Evolutionary conservation across 306 rosid species (phyloP).

Genomic region (Acacia melanoxylon): DNA sequence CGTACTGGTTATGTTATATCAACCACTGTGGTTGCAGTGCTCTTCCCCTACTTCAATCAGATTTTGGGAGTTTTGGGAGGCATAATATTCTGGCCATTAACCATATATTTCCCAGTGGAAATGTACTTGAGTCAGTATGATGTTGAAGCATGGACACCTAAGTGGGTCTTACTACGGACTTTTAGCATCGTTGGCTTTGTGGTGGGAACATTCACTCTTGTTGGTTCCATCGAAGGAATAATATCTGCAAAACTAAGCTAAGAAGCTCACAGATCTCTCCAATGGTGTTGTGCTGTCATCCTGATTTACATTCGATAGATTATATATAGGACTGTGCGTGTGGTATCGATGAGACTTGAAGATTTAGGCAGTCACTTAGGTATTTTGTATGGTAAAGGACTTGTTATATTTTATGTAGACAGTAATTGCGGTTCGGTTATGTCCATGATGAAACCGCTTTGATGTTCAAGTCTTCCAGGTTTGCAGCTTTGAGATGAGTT

Average conservation of each 20-base stretch:
- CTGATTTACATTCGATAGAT: conserved; percentile 1
- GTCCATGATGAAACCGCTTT: conserved; percentile 21
- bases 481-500: not conserved
- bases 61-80: conserved; percentile 67
- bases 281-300: not conserved
- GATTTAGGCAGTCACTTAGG: not conserved
- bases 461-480: not conserved
- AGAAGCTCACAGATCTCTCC: conserved; percentile 12
- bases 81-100: conserved; percentile 60
- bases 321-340: conserved; percentile 8
- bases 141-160: conserved; percentile 49
- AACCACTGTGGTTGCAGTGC: conserved; percentile 54
- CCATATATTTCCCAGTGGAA: conserved; percentile 69
- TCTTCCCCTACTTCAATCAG: conserved; percentile 76
- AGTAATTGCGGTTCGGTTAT: not conserved
- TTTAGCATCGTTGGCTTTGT: conserved; percentile 49
- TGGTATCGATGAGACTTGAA: not conserved
- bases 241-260: conserved; percentile 49
- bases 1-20: conserved; percentile 53
- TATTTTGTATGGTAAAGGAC: not conserved
- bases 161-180: conserved; percentile 57
- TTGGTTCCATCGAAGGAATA: conserved; percentile 67
- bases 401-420: not conserved
- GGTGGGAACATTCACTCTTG: conserved; percentile 49
- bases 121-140: conserved; percentile 58